These are phyloP conservation scores for Haplosporangium sp. DNA, from an alignment of 371 early-diverging fungal species.

Conservation along the genomic window DNA sequence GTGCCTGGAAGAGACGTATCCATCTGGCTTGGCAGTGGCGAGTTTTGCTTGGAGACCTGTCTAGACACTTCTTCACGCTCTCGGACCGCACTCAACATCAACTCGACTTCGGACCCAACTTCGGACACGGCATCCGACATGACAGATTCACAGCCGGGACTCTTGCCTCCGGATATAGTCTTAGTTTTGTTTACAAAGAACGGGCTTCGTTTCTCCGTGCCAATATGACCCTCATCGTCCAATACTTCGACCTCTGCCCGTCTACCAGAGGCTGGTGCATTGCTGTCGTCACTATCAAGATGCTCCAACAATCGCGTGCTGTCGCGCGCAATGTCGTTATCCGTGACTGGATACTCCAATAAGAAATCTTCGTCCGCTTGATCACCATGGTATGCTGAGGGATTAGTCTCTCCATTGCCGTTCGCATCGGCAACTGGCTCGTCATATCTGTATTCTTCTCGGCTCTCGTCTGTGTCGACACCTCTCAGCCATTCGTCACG, in stretches of 20 bases:
- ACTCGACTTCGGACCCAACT: constrained; percentile 50
- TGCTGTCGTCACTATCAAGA: no score
- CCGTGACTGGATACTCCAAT: not conserved
- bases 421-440: constrained; percentile 20
- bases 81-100: constrained; percentile 42
- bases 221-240: not conserved
- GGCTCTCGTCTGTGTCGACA: constrained; percentile 43
- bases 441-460: constrained; percentile 16
- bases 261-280: no score
- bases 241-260: not conserved
- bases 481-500: constrained; percentile 80
- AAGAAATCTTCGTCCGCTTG: constrained; percentile 3
- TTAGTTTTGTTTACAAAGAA: no score
- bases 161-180: not conserved
- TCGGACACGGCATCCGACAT: constrained; percentile 36
- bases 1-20: no score
- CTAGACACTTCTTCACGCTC: constrained; percentile 33
- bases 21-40: constrained; percentile 10
- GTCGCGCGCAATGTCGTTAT: not conserved
- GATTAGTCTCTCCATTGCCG: constrained; percentile 12
- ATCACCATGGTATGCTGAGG: not conserved
- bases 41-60: constrained; percentile 25
- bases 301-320: no score
- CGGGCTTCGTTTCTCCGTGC: no score
- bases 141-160: constrained; percentile 11